Percentiles rank a stretch among this genome's conserved stretches.
These are phyloP conservation scores for Saccharomycopsis guyanensis DNA, from an alignment of 805 yeast species.

Conservation along the genomic window DNA sequence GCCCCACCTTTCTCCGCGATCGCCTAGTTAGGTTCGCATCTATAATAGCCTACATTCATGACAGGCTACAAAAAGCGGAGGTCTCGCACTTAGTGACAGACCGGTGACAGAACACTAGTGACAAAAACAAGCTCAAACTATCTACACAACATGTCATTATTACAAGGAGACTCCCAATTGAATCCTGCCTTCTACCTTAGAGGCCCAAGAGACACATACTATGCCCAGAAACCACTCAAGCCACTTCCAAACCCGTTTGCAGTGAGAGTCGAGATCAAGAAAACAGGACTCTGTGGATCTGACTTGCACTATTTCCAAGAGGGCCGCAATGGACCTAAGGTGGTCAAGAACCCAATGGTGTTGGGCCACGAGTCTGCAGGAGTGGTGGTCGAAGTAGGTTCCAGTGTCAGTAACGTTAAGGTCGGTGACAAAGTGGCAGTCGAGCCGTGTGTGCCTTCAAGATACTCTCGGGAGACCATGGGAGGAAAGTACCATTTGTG, in stretches of 20 bases:
- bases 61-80: no score
- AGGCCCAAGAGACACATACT: conserved; percentile 12
- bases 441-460: conserved; percentile 83
- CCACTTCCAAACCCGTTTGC: conserved; percentile 50
- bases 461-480: conserved; percentile 68
- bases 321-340: conserved; percentile 73
- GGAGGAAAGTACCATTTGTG: conserved; percentile 76
- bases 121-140: no score
- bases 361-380: conserved; percentile 88
- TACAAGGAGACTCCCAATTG: conserved; percentile 10
- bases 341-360: conserved; percentile 72
- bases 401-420: conserved; percentile 50
- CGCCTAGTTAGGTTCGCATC: no score
- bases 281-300: conserved; percentile 85
- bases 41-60: no score
- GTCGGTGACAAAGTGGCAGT: conserved; percentile 83
- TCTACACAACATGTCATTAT: conserved; percentile 15
- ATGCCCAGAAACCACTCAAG: conserved; percentile 44
- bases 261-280: conserved; percentile 67
- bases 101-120: no score
- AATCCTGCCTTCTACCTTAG: conserved; percentile 17
- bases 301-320: conserved; percentile 78
- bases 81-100: no score
- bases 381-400: conserved; percentile 64
- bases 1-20: no score